Evolutionary conservation across 768 basidiomycete species (phyloP).

Genomic region (Epithele typhae): DNA sequence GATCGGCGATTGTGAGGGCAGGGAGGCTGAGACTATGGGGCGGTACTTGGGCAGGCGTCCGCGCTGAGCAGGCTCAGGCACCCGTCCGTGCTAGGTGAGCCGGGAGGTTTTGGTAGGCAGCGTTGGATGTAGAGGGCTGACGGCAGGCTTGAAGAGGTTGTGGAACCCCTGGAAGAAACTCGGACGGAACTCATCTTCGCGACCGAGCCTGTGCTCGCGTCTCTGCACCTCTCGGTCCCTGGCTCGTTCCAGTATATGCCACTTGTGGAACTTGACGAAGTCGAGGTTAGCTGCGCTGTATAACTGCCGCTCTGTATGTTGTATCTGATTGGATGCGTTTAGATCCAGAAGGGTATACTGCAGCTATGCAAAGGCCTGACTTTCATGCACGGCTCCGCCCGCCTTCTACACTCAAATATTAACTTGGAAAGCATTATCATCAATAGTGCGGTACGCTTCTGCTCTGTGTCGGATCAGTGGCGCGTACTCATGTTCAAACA

Average conservation of each 20-base stretch:
- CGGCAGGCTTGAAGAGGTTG: slow-evolving; percentile 66
- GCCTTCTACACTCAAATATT: slow-evolving; percentile 88
- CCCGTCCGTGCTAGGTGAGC: slow-evolving; percentile 83
- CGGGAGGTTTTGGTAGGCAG: slow-evolving; percentile 5
- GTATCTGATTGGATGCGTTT: background rate
- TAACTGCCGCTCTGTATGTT: background rate
- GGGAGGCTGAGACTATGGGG: background rate
- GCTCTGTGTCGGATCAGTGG: too few species aligned
- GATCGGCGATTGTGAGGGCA: background rate
- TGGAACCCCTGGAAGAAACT: slow-evolving; percentile 94
- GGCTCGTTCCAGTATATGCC: slow-evolving; percentile 52
- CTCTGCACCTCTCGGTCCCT: slow-evolving; percentile 72
- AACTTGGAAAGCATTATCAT: slow-evolving; percentile 85
- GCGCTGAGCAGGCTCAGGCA: slow-evolving; percentile 84
- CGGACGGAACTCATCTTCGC: slow-evolving; percentile 87
- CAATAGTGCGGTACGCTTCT: slow-evolving; percentile 68
- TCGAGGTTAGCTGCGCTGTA: slow-evolving; percentile 60
- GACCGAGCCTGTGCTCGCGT: slow-evolving; percentile 85
- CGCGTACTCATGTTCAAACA: too few species aligned
- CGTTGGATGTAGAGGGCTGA: slow-evolving; percentile 10
- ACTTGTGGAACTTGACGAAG: slow-evolving; percentile 87
- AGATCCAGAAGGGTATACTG: slow-evolving; percentile 93
- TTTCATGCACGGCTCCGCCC: slow-evolving; percentile 91
- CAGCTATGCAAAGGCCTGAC: slow-evolving; percentile 87
- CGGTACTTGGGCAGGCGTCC: slow-evolving; percentile 54